phyloP scores from a whole-genome alignment of 1,284 basidiomycete species.

The Ganoderma resinaceum region DNA sequence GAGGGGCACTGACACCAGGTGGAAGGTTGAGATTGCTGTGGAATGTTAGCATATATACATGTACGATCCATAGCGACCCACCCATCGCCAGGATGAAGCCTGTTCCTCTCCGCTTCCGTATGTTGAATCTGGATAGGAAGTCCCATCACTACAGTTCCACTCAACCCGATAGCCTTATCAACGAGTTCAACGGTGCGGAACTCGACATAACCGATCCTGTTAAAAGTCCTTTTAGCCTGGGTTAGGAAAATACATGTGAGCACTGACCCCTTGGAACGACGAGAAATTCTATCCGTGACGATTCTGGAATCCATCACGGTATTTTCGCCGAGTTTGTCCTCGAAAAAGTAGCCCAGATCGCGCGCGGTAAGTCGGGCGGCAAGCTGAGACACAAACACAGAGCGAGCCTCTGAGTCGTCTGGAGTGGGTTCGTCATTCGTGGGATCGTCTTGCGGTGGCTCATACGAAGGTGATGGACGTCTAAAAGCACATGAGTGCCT shows the following conservation, averaged over 20 bases:
- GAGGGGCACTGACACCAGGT: conserved; percentile 75
- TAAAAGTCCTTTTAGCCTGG: conserved; percentile 18
- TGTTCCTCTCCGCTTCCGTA: conserved; percentile 96
- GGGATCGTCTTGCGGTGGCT: conserved; percentile 64
- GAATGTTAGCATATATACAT: conserved; percentile 4
- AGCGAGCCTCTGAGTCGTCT: conserved; percentile 94
- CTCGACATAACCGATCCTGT: conserved; percentile 95
- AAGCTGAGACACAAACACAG: conserved; percentile 98
- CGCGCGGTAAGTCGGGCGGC: conserved; percentile 93
- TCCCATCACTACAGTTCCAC: conserved; percentile 97
- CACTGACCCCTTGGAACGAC: conserved; percentile 92
- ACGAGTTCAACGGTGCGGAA: conserved; percentile 91
- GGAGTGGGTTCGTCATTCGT: conserved; percentile 82
- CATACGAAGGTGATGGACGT: conserved; percentile 78
- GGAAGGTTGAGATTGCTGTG: conserved; percentile 78
- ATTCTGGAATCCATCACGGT: conserved; percentile 95
- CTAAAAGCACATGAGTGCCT: conserved; percentile 41
- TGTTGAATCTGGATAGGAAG: conserved; percentile 96
- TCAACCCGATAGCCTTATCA: conserved; percentile 87
- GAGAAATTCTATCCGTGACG: conserved; percentile 91
- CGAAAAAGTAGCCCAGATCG: conserved; percentile 98
- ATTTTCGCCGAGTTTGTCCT: conserved; percentile 92
- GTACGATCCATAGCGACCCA: conserved; percentile 44
- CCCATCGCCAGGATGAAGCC: conserved; percentile 85
- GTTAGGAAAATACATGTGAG: background rate